phyloP scores from a whole-genome alignment of 2,329 filamentous ascomycete genomes.

The Pestalotiopsis fici region DNA sequence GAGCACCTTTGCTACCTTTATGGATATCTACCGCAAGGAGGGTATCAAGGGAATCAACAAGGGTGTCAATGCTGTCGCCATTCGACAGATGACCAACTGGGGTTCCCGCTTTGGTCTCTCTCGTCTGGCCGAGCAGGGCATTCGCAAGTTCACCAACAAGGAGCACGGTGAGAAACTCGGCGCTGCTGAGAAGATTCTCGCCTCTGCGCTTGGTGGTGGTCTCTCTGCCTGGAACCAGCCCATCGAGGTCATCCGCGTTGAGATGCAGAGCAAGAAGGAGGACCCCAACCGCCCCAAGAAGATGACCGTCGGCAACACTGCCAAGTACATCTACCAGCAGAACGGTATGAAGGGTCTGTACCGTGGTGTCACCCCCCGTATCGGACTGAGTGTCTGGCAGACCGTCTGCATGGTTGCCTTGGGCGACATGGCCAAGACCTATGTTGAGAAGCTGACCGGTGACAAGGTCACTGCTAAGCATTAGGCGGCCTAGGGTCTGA shows the following conservation, averaged over 20 bases:
- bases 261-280: slow-evolving; percentile 99
- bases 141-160: slow-evolving; percentile 79
- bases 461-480: slow-evolving; percentile 68
- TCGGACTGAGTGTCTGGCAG: slow-evolving; percentile 97
- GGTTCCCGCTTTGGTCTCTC: slow-evolving; percentile 93
- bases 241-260: slow-evolving; percentile 98
- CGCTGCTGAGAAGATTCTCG: slow-evolving; percentile 84
- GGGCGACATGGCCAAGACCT: slow-evolving; percentile 84
- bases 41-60: slow-evolving; percentile 96
- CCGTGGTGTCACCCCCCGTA: slow-evolving; percentile 90
- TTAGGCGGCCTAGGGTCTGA: slow-evolving; percentile 45
- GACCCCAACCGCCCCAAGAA: slow-evolving; percentile 99
- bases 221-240: slow-evolving; percentile 98
- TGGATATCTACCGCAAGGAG: slow-evolving; percentile 93
- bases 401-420: slow-evolving; percentile 99
- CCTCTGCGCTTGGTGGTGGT: slow-evolving; percentile 86
- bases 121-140: slow-evolving; percentile 86
- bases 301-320: slow-evolving; percentile 89
- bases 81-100: slow-evolving; percentile 99
- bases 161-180: slow-evolving; percentile 75
- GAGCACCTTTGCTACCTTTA: slow-evolving; percentile 94
- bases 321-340: slow-evolving; percentile 83
- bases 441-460: slow-evolving; percentile 67
- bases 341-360: slow-evolving; percentile 93
- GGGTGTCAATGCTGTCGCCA: slow-evolving; percentile 97